phyloP scores from a whole-genome alignment of 1,139 yeast genomes.

The Lodderomyces elongisporus region DNA sequence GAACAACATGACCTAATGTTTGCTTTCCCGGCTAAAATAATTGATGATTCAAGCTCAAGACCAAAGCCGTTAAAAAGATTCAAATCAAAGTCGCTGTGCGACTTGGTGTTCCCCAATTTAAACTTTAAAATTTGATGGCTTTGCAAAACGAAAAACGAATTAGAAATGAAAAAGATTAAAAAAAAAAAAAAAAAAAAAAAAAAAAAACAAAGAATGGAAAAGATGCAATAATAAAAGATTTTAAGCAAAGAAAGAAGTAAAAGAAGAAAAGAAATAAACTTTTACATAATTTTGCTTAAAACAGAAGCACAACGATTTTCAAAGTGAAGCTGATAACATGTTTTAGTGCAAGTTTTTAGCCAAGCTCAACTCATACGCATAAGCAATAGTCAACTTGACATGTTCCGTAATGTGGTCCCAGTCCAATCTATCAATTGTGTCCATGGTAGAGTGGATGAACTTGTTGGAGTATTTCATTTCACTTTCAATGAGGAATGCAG shows the following conservation, averaged over 20 bases:
- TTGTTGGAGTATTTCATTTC: constrained; percentile 59
- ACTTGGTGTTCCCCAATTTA: constrained; percentile 13
- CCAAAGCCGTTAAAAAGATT: constrained; percentile 10
- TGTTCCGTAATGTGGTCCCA: constrained; percentile 77
- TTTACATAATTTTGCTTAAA: too few relatives aligned
- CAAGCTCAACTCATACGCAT: constrained; percentile 58
- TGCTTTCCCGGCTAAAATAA: too few relatives aligned
- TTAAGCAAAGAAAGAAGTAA: not conserved
- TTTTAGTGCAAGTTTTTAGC: constrained; percentile 15
- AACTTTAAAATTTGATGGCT: constrained; percentile 4
- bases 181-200: not conserved
- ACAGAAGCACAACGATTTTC: not conserved
- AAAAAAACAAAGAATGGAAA: too few relatives aligned
- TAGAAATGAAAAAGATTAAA: not conserved
- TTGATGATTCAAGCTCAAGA: too few relatives aligned
- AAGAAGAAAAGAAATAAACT: too few relatives aligned
- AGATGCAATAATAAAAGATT: not conserved
- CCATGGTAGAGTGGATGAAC: constrained; percentile 71
- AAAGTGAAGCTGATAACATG: not conserved
- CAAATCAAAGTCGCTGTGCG: constrained; percentile 12
- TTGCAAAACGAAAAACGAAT: not conserved
- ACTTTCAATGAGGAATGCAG: constrained; percentile 76
- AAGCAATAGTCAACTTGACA: constrained; percentile 67
- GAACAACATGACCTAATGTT: too few relatives aligned
- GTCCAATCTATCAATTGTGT: constrained; percentile 76